Conservation (phyloP, 176 grass and related monocot genomes). For the Urochloa ruziziensis region DNA sequence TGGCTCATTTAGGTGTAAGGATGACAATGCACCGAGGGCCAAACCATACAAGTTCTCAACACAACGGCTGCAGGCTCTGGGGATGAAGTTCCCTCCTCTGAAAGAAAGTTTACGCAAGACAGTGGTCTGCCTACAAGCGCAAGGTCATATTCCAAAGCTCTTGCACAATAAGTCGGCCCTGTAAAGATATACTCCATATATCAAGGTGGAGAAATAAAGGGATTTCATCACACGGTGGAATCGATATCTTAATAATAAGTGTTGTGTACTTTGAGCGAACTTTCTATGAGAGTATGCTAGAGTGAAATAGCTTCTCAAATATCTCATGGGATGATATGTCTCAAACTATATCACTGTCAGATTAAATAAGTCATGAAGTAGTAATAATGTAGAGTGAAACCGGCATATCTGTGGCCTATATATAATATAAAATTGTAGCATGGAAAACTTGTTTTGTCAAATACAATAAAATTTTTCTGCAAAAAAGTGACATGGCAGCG, state of each 20-base stretch:
- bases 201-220: neutral
- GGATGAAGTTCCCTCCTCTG: conserved; percentile 28
- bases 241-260: too few species aligned
- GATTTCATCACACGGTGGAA: neutral
- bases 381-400: too few species aligned
- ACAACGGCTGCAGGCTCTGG: neutral
- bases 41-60: conserved; percentile 26
- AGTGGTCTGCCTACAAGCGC: neutral
- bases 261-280: too few species aligned
- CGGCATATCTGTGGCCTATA: too few species aligned
- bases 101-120: conserved; percentile 28
- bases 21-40: neutral
- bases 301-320: too few species aligned
- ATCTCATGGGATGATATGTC: too few species aligned
- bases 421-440: too few species aligned
- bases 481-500: too few species aligned
- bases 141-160: conserved; percentile 3
- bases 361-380: too few species aligned
- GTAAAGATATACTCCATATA: neutral
- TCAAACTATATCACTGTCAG: too few species aligned
- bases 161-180: neutral
- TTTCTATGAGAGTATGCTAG: neutral
- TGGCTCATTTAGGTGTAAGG: neutral
- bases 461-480: too few species aligned
- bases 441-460: too few species aligned